phyloP scores from a whole-genome alignment of 2,329 filamentous ascomycete genomes.

The Ascochyta viciae-villosae region DNA sequence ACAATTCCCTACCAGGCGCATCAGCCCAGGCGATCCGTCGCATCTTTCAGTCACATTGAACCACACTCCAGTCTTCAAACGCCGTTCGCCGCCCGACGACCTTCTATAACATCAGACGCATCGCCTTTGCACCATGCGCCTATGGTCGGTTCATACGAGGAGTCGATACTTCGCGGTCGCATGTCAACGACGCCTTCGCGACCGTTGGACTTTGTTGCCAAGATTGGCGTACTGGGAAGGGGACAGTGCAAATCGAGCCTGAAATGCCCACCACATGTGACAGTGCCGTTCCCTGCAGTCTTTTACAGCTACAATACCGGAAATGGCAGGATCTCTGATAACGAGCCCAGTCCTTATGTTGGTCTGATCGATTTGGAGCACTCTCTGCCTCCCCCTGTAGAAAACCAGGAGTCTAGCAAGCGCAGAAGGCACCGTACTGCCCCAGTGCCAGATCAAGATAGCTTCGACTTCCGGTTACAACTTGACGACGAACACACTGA shows the following conservation, averaged over 20 bases:
- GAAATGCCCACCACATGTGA: slow-evolving; percentile 87
- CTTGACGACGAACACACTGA: slow-evolving; percentile 24
- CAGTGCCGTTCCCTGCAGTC: slow-evolving; percentile 88
- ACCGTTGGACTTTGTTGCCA: slow-evolving; percentile 89
- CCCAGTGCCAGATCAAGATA: slow-evolving; percentile 34
- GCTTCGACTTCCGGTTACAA: slow-evolving; percentile 31
- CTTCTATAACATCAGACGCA: slow-evolving; percentile 75
- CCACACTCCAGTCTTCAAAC: slow-evolving; percentile 53
- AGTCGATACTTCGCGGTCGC: slow-evolving; percentile 90
- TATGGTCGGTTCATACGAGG: slow-evolving; percentile 97
- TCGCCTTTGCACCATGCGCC: slow-evolving; percentile 87
- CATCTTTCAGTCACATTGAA: slow-evolving; percentile 58
- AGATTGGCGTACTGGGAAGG: slow-evolving; percentile 90
- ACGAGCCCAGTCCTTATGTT: slow-evolving; percentile 95
- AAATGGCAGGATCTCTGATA: slow-evolving; percentile 71
- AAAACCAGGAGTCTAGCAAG: slow-evolving; percentile 50
- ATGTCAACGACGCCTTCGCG: slow-evolving; percentile 98
- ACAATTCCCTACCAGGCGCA: slow-evolving; percentile 76
- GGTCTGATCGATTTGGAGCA: slow-evolving; percentile 92
- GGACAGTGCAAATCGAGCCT: slow-evolving; percentile 87
- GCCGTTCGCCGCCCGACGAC: slow-evolving; percentile 63
- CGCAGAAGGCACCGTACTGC: slow-evolving; percentile 48
- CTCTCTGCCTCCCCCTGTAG: slow-evolving; percentile 65
- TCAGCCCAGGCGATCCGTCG: slow-evolving; percentile 77
- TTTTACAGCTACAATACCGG: slow-evolving; percentile 91